A percentile compares a stretch with the other conserved stretches of the same genome.
Conservation (phyloP, 1,139 yeast species). For the Hanseniaspora gamundiae region DNA sequence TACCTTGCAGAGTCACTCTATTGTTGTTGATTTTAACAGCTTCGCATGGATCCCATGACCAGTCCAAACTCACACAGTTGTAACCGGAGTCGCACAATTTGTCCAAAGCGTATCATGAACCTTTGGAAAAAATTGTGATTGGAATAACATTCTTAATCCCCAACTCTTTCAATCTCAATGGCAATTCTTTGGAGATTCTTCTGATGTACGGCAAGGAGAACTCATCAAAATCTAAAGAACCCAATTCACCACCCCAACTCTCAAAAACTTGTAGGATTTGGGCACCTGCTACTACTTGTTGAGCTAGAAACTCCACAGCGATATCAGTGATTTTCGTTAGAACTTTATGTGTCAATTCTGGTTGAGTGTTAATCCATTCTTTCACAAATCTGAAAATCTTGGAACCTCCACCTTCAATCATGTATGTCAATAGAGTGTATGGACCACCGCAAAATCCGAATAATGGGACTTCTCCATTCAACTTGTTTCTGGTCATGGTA, state of each 20-base stretch:
- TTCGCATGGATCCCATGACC: constrained; percentile 78
- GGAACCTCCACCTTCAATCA: constrained; percentile 97
- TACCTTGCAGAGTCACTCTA: constrained; percentile 85
- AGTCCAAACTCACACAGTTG: constrained; percentile 80
- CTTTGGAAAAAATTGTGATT: constrained; percentile 83
- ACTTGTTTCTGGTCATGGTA: constrained; percentile 69
- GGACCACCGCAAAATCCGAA: constrained; percentile 97
- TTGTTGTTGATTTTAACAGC: constrained; percentile 72
- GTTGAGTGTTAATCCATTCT: constrained; percentile 79
- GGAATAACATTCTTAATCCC: constrained; percentile 69
- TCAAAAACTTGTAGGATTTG: constrained; percentile 95
- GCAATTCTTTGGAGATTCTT: constrained; percentile 62
- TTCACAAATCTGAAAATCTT: constrained; percentile 83
- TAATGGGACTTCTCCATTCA: constrained; percentile 84
- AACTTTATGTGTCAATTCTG: constrained; percentile 57
- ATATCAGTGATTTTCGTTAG: constrained; percentile 76
- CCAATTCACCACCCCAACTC: constrained; percentile 96
- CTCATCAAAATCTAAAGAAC: constrained; percentile 76
- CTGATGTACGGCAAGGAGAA: constrained; percentile 81
- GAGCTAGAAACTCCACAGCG: constrained; percentile 84
- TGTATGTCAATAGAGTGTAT: constrained; percentile 91
- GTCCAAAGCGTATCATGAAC: constrained; percentile 95
- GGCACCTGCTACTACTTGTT: constrained; percentile 95
- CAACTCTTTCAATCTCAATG: constrained; percentile 54
- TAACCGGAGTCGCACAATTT: constrained; percentile 77